Evolutionary conservation across 371 early-diverging fungal species (phyloP).

Genomic region (Apophysomyces elegans): DNA sequence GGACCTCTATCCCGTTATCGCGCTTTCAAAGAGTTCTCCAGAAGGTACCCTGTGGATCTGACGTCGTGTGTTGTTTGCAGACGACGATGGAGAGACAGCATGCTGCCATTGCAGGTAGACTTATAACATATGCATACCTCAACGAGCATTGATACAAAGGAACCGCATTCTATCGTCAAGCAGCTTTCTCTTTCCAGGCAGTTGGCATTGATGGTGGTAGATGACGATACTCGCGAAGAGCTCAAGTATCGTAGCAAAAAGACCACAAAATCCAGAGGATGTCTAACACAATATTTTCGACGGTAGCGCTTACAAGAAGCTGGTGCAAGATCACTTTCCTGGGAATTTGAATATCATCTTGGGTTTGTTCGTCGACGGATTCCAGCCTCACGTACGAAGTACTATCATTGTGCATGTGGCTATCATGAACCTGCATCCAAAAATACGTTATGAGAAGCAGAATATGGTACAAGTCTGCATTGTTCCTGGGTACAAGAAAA

Average conservation of each 20-base stretch:
- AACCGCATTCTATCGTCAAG: neutral
- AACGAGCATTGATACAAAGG: neutral
- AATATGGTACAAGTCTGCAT: conserved; percentile 10
- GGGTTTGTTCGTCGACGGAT: conserved; percentile 16
- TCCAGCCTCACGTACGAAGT: conserved; percentile 3
- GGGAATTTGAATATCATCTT: conserved; percentile 4
- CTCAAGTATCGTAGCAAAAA: neutral
- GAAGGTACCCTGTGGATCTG: neutral
- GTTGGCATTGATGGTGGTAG: neutral
- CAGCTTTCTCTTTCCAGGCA: neutral
- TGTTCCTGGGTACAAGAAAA: neutral
- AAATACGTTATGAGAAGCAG: conserved; percentile 1
- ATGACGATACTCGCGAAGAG: neutral
- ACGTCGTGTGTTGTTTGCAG: neutral
- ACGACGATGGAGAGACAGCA: neutral
- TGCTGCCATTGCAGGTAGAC: neutral
- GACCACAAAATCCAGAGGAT: neutral
- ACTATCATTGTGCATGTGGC: conserved; percentile 7
- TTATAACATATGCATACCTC: neutral
- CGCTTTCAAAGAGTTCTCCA: too few species aligned
- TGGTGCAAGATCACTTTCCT: conserved; percentile 1
- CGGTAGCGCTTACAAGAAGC: neutral
- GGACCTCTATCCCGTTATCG: too few species aligned
- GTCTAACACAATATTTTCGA: conserved; percentile 2
- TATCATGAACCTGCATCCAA: conserved; percentile 3